phyloP scores from a whole-genome alignment of 2,329 filamentous ascomycete genomes.

The Aspergillus sp. region DNA sequence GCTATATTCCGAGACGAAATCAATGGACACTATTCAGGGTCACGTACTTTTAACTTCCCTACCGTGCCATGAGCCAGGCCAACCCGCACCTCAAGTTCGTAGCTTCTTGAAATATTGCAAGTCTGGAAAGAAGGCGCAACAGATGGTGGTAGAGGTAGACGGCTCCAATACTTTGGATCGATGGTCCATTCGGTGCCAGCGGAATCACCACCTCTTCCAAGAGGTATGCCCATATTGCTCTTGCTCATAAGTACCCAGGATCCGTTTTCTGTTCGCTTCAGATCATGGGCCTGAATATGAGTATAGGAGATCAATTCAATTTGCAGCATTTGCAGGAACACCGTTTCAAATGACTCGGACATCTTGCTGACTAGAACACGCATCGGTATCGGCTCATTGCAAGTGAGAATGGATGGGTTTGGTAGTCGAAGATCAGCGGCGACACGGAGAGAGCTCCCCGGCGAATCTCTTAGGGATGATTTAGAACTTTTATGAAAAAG shows the following conservation, averaged over 20 bases:
- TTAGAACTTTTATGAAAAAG: constrained; percentile 55
- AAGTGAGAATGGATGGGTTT: constrained; percentile 83
- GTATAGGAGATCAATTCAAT: constrained; percentile 80
- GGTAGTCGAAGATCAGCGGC: constrained; percentile 82
- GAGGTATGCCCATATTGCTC: constrained; percentile 68
- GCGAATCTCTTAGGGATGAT: constrained; percentile 28
- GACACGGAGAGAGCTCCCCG: constrained; percentile 54
- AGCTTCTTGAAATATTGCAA: constrained; percentile 80
- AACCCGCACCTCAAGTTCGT: constrained; percentile 79
- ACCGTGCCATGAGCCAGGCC: constrained; percentile 72
- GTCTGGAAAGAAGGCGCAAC: constrained; percentile 83
- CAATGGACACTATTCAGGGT: not conserved
- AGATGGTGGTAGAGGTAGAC: constrained; percentile 73
- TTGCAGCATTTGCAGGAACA: constrained; percentile 77
- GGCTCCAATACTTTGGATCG: constrained; percentile 71
- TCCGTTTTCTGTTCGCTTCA: constrained; percentile 67
- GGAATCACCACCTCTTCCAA: constrained; percentile 60
- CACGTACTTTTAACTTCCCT: constrained; percentile 49
- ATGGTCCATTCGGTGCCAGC: constrained; percentile 68
- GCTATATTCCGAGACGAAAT: constrained; percentile 6
- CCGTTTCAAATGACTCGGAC: constrained; percentile 64
- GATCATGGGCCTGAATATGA: constrained; percentile 73
- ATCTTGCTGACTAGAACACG: constrained; percentile 77
- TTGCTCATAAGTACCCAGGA: constrained; percentile 75
- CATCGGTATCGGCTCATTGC: constrained; percentile 80